Percentiles rank a stretch among this genome's conserved stretches.
Evolutionary conservation across 2,329 filamentous ascomycete genomes (phyloP).

Genomic region (Exophiala sp.): DNA sequence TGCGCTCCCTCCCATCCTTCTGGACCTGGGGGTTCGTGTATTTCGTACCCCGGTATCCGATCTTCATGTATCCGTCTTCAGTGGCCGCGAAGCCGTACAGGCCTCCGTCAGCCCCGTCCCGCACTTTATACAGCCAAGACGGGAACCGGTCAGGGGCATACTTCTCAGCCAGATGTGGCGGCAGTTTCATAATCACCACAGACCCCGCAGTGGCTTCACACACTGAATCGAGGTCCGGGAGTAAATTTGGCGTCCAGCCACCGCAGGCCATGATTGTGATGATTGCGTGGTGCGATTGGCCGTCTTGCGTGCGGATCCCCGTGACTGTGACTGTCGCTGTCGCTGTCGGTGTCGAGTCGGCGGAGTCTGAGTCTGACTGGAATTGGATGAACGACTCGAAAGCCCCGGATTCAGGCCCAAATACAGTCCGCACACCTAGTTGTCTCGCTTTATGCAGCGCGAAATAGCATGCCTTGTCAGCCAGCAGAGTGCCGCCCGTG

Average conservation of each 20-base stretch:
- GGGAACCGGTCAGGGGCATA: conserved; percentile 45
- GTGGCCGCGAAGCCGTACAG: conserved; percentile 47
- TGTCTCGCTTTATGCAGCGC: conserved; percentile 41
- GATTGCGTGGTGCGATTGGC: conserved; percentile 2
- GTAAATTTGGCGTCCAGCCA: conserved; percentile 74
- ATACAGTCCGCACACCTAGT: conserved; percentile 41
- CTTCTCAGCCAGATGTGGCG: conserved; percentile 38
- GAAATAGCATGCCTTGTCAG: conserved; percentile 45
- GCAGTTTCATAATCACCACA: conserved; percentile 43
- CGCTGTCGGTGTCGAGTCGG: conserved; percentile 17
- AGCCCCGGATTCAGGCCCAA: conserved; percentile 33
- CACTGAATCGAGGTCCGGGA: conserved; percentile 44
- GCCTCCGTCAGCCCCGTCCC: conserved; percentile 37
- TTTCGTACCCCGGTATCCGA: conserved; percentile 49
- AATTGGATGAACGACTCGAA: conserved; percentile 30
- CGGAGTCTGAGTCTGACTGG: neutral
- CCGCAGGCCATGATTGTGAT: conserved; percentile 66
- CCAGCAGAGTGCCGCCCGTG: conserved; percentile 43
- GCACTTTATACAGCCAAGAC: conserved; percentile 39
- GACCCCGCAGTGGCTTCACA: conserved; percentile 47
- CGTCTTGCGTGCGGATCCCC: conserved; percentile 15
- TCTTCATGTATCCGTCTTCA: conserved; percentile 43
- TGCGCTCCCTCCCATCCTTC: conserved; percentile 36
- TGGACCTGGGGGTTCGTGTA: conserved; percentile 43
- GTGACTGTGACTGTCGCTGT: conserved; percentile 35